Conservation (phyloP, 257 asterid genomes). For the Verbena officinalis region DNA sequence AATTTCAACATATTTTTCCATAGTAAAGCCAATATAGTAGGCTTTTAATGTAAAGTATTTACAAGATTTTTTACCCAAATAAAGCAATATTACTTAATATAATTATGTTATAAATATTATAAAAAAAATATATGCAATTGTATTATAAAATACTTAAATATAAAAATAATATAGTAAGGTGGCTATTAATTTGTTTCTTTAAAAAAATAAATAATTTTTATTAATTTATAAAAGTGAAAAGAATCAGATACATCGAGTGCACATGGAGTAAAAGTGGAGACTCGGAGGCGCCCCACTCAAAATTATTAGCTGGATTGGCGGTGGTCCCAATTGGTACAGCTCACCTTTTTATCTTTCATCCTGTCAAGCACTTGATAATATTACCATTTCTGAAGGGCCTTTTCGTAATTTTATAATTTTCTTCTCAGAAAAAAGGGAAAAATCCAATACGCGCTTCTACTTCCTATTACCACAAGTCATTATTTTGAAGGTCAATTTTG, state of each 20-base stretch:
- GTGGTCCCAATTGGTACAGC: slow-evolving; percentile 36
- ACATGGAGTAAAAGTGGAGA: slow-evolving; percentile 34
- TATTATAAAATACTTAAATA: too few species aligned
- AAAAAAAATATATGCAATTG: too few species aligned
- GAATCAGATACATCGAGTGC: slow-evolving; percentile 34
- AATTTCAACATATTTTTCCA: slow-evolving; percentile 19
- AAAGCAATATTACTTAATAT: too few species aligned
- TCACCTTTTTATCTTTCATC: slow-evolving; percentile 35
- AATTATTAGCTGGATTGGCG: slow-evolving; percentile 54
- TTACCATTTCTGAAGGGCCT: slow-evolving; percentile 26
- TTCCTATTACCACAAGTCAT: too few species aligned
- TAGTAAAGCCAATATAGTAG: slow-evolving; percentile 29
- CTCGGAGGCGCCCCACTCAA: slow-evolving; percentile 43
- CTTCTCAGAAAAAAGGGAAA: too few species aligned
- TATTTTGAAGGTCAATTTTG: too few species aligned
- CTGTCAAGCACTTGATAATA: slow-evolving; percentile 31
- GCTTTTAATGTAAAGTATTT: slow-evolving; percentile 18
- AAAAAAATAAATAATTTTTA: too few species aligned
- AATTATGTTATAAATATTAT: too few species aligned
- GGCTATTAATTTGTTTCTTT: too few species aligned
- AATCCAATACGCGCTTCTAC: too few species aligned
- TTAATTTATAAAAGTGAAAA: neutral
- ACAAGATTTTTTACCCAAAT: too few species aligned
- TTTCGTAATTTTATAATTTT: slow-evolving; percentile 36
- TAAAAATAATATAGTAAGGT: too few species aligned